Conservation (phyloP, 306 rosid species). For the Phaseolus lunatus region DNA sequence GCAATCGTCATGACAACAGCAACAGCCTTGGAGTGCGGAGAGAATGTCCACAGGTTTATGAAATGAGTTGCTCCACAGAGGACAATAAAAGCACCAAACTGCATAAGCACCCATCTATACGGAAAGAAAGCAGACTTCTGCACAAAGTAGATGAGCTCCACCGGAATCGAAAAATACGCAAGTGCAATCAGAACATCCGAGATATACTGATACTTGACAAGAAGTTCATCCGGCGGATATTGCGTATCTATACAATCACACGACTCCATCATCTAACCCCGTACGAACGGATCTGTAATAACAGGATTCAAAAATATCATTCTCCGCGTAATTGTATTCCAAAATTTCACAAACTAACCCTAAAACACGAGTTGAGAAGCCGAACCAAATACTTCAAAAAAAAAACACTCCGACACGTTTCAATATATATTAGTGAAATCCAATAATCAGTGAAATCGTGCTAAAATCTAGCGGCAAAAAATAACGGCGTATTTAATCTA, state of each 20-base stretch:
- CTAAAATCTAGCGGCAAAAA: neutral
- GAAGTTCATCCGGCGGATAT: constrained; percentile 88
- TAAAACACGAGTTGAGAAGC: neutral
- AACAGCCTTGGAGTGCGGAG: constrained; percentile 76
- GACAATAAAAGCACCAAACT: constrained; percentile 94
- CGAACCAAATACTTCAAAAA: neutral
- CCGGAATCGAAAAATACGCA: constrained; percentile 94
- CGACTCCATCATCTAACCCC: constrained; percentile 65
- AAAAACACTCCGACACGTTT: constrained; percentile 2
- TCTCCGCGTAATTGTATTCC: neutral
- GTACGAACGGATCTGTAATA: constrained; percentile 54
- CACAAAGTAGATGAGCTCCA: constrained; percentile 92
- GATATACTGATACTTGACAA: constrained; percentile 90
- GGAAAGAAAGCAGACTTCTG: constrained; percentile 91
- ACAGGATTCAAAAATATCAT: neutral
- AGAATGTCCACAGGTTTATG: constrained; percentile 89
- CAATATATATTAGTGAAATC: neutral
- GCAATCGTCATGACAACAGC: constrained; percentile 84
- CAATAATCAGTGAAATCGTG: constrained; percentile 7
- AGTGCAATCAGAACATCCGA: constrained; percentile 84
- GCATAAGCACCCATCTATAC: constrained; percentile 97
- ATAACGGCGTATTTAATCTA: neutral
- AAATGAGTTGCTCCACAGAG: constrained; percentile 97
- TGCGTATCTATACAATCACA: constrained; percentile 87
- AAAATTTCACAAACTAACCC: neutral